Conservation (phyloP, 345 rosid species). For the Firmiana major region DNA sequence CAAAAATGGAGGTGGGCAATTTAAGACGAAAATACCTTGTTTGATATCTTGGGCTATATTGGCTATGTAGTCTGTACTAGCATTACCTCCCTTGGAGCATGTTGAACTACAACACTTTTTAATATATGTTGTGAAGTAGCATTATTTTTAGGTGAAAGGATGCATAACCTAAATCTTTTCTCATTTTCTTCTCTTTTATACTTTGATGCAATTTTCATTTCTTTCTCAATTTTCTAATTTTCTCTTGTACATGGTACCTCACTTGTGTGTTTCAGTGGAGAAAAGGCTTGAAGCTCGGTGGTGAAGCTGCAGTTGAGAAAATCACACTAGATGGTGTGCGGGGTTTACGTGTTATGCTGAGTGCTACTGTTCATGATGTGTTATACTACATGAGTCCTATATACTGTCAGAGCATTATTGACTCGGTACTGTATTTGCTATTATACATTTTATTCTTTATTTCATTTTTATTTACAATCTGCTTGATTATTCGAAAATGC, state of each 20-base stretch:
- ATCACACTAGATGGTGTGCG: slow-evolving; percentile 94
- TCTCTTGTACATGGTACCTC: not conserved
- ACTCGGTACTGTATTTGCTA: slow-evolving; percentile 56
- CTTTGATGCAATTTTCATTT: not conserved
- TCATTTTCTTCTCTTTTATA: not conserved
- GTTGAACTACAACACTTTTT: not conserved
- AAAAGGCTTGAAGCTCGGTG: slow-evolving; percentile 92
- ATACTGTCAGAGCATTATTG: slow-evolving; percentile 87
- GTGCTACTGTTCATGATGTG: slow-evolving; percentile 97
- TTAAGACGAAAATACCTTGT: not conserved
- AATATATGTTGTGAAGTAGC: too few relatives aligned
- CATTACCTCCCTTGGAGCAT: not conserved
- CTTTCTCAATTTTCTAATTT: not conserved
- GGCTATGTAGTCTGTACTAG: not conserved
- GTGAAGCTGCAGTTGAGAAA: slow-evolving; percentile 92
- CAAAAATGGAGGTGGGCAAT: not conserved
- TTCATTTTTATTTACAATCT: not conserved
- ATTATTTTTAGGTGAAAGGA: not conserved
- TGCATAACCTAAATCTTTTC: not conserved
- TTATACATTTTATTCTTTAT: not conserved
- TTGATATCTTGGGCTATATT: not conserved
- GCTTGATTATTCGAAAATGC: slow-evolving; percentile 1
- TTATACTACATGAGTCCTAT: slow-evolving; percentile 97
- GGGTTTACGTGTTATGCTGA: slow-evolving; percentile 76
- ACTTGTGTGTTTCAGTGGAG: slow-evolving; percentile 67